A percentile compares a stretch with the other conserved stretches of the same genome.
These are phyloP conservation scores for Lachnellula hyalina DNA, from an alignment of 2,329 filamentous ascomycete genomes.

Conservation along the genomic window DNA sequence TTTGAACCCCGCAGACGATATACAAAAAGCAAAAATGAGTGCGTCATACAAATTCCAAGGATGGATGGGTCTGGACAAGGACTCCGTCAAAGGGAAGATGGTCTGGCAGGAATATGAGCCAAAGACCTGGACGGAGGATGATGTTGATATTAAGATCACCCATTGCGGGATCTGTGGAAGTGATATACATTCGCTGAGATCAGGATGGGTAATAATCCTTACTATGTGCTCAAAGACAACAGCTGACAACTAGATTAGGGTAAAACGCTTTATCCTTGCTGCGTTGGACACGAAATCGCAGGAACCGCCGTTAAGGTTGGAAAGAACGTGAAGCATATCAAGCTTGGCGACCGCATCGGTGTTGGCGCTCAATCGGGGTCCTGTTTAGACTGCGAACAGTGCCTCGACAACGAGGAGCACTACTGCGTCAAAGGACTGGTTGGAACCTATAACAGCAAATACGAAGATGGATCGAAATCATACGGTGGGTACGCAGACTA, in stretches of 20 bases:
- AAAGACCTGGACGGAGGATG: slow-evolving; percentile 44
- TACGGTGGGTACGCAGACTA: slow-evolving; percentile 50
- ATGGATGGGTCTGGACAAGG: slow-evolving; percentile 34
- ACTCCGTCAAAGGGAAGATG: slow-evolving; percentile 32
- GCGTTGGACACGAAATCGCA: slow-evolving; percentile 48
- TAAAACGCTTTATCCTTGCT: slow-evolving; percentile 36
- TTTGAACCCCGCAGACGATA: slow-evolving; percentile 16
- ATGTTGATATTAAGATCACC: slow-evolving; percentile 46
- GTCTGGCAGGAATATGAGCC: slow-evolving; percentile 38
- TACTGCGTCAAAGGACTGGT: slow-evolving; percentile 28
- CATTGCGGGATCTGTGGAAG: slow-evolving; percentile 46
- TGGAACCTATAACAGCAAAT: slow-evolving; percentile 41
- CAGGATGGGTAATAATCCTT: slow-evolving; percentile 25
- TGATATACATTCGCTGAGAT: slow-evolving; percentile 32
- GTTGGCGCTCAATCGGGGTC: slow-evolving; percentile 46
- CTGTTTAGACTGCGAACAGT: slow-evolving; percentile 49
- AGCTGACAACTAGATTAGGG: slow-evolving; percentile 22
- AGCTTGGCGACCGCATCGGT: slow-evolving; percentile 49
- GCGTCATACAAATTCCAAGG: slow-evolving; percentile 34
- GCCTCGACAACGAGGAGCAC: slow-evolving; percentile 28
- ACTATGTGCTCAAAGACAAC: not conserved
- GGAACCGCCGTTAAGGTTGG: slow-evolving; percentile 44
- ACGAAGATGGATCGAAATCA: slow-evolving; percentile 31
- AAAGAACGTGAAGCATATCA: slow-evolving; percentile 37
- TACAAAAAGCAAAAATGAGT: slow-evolving; percentile 22